phyloP scores from a whole-genome alignment of 164 flowering plant genomes.

The Litsea cubeba region DNA sequence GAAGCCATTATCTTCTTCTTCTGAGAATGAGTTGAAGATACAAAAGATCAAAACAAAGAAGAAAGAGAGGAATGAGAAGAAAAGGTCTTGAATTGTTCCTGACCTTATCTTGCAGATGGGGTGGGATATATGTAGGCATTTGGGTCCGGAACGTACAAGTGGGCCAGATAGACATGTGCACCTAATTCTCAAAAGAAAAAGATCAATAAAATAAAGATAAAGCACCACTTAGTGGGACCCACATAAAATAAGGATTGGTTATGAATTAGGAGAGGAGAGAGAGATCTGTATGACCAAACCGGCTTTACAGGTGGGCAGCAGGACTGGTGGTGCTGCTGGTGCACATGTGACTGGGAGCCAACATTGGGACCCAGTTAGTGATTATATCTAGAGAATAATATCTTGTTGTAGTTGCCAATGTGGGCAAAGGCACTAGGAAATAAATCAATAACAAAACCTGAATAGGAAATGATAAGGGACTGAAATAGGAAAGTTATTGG shows the following conservation, averaged over 20 bases:
- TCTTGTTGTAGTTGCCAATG: neutral
- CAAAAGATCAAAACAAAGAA: neutral
- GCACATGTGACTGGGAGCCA: slow-evolving; percentile 1
- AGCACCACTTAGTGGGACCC: neutral
- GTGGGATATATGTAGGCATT: neutral
- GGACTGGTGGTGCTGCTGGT: neutral
- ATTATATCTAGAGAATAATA: neutral
- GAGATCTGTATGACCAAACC: neutral
- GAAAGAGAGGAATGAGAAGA: neutral
- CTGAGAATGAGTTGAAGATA: neutral
- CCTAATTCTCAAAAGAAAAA: neutral
- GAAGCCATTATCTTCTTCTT: neutral
- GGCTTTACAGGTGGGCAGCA: slow-evolving; percentile 5
- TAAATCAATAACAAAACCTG: neutral
- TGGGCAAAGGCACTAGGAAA: neutral
- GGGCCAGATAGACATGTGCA: neutral
- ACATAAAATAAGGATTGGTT: neutral
- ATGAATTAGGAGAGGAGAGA: neutral
- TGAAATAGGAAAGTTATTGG: neutral
- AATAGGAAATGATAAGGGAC: neutral
- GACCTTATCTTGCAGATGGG: neutral
- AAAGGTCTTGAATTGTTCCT: neutral
- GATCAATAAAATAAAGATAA: neutral
- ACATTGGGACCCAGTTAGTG: neutral
- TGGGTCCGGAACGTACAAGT: neutral